These are phyloP conservation scores for Lactarius psammicola DNA, from an alignment of 768 basidiomycete species.

Conservation along the genomic window DNA sequence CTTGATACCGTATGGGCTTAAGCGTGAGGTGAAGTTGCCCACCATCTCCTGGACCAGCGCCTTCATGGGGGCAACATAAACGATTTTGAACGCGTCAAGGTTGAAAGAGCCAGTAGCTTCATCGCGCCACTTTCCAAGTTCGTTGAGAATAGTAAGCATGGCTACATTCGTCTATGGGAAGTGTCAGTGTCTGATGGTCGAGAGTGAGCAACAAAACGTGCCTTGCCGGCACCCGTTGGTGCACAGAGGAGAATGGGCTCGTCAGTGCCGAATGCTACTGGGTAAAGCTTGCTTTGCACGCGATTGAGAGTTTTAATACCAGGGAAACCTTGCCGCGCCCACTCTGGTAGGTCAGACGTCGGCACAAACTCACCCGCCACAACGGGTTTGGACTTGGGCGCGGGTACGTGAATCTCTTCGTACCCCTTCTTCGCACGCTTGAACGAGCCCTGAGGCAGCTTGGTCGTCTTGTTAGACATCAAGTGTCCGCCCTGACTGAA, in stretches of 20 bases:
- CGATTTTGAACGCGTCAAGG: constrained; percentile 89
- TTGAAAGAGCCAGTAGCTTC: constrained; percentile 77
- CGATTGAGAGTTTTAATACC: constrained; percentile 79
- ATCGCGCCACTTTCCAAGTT: constrained; percentile 85
- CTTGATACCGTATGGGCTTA: constrained; percentile 68
- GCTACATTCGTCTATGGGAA: constrained; percentile 88
- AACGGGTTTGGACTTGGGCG: constrained; percentile 74
- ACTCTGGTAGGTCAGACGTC: constrained; percentile 70
- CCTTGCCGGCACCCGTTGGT: constrained; percentile 98
- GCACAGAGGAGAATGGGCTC: constrained; percentile 96
- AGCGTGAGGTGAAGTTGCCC: constrained; percentile 83
- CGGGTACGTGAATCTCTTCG: constrained; percentile 96
- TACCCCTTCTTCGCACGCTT: constrained; percentile 95
- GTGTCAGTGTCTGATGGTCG: constrained; percentile 27
- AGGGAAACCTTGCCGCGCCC: constrained; percentile 85
- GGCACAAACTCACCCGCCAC: constrained; percentile 68
- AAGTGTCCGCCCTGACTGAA: constrained; percentile 95
- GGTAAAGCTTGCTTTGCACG: constrained; percentile 90
- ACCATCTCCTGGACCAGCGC: constrained; percentile 99
- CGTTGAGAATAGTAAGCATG: constrained; percentile 90
- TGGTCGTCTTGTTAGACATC: constrained; percentile 99
- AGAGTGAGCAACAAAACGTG: constrained; percentile 37
- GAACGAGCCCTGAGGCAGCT: constrained; percentile 96
- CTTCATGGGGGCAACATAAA: constrained; percentile 99
- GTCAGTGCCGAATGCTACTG: constrained; percentile 90